Evolutionary conservation across 805 yeast species (phyloP).

Genomic region (Candida ulmi): DNA sequence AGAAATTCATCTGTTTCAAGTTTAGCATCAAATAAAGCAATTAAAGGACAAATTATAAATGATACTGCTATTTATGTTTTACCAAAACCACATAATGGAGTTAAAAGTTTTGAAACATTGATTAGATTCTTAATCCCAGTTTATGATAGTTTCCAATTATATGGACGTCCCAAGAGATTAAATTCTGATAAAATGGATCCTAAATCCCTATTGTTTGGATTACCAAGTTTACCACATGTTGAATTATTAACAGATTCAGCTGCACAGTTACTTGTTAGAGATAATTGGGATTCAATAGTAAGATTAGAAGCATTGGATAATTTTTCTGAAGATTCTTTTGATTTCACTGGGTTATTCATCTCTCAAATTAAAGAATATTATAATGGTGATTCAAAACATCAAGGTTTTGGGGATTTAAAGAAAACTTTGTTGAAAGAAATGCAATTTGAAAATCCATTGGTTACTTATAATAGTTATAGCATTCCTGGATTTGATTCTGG

Average conservation of each 20-base stretch:
- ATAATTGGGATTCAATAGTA: conserved; percentile 13
- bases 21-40: conserved; percentile 5
- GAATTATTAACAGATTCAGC: conserved; percentile 37
- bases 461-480: conserved; percentile 2
- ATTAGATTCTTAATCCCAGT: conserved; percentile 64
- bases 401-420: conserved; percentile 13
- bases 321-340: conserved; percentile 1
- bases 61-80: conserved; percentile 41
- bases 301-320: not conserved
- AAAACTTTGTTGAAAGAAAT: conserved; percentile 2
- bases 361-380: conserved; percentile 3
- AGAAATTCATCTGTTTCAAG: conserved; percentile 10
- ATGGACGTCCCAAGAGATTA: conserved; percentile 68
- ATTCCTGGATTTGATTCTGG: not conserved
- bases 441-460: conserved; percentile 5
- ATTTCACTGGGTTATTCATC: conserved; percentile 5
- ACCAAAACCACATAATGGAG: conserved; percentile 71
- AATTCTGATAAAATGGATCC: conserved; percentile 50
- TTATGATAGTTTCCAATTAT: conserved; percentile 62
- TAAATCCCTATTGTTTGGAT: conserved; percentile 57
- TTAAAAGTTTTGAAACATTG: conserved; percentile 66
- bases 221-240: conserved; percentile 69
- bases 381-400: not conserved
- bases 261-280: conserved; percentile 8
- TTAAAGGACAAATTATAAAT: conserved; percentile 5